A percentile compares a stretch with the other conserved stretches of the same genome.
These are phyloP conservation scores for Tolypocladium ophioglossoides DNA, from an alignment of 2,329 filamentous ascomycete species.

Conservation along the genomic window DNA sequence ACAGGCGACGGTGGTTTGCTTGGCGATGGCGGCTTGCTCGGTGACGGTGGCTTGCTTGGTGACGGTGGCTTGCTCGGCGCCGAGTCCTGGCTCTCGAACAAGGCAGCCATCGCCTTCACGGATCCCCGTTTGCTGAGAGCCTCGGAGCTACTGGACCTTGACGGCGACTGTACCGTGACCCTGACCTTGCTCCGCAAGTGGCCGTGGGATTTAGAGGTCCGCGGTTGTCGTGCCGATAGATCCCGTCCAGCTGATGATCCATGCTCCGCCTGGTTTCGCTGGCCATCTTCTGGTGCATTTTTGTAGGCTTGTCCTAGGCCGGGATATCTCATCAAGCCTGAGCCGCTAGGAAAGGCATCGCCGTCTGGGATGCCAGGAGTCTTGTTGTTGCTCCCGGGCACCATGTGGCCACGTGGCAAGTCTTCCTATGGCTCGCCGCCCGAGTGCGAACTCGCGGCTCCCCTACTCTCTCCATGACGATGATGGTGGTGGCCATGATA, in stretches of 20 bases:
- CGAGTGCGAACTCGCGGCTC: background rate
- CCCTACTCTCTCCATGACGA: background rate
- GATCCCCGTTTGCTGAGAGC: constrained; percentile 16
- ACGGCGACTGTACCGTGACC: background rate
- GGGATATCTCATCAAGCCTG: background rate
- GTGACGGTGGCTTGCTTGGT: background rate
- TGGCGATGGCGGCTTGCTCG: background rate
- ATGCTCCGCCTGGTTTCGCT: background rate
- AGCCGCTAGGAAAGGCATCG: background rate
- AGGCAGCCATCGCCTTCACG: constrained; percentile 41
- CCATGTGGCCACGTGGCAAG: background rate
- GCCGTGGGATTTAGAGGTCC: constrained; percentile 6
- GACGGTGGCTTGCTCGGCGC: background rate
- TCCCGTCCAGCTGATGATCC: background rate
- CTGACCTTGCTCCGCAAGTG: constrained; percentile 2
- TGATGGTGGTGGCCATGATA: too few relatives aligned
- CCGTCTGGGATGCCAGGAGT: background rate
- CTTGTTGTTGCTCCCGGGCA: background rate
- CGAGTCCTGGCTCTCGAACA: constrained; percentile 30
- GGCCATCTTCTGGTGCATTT: background rate
- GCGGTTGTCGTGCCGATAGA: background rate
- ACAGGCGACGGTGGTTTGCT: background rate
- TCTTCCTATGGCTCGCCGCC: background rate
- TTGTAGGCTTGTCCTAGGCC: background rate
- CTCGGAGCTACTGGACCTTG: constrained; percentile 8